Evolutionary conservation across 2,329 filamentous ascomycete genomes (phyloP).

Genomic region (Fusarium sp.): DNA sequence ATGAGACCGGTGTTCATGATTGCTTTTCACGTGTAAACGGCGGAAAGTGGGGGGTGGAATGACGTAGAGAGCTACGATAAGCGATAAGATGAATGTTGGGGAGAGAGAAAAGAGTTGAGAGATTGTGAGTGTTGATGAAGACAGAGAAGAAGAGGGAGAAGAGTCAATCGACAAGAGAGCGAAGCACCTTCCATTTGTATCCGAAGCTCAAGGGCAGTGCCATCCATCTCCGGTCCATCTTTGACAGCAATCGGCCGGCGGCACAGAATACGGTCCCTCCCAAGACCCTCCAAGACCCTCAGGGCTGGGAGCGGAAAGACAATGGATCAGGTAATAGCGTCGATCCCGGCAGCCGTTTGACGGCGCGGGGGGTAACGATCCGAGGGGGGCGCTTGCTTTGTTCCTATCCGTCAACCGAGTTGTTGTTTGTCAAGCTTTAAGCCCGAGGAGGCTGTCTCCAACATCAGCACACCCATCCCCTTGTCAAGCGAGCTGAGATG

Average conservation of each 20-base stretch:
- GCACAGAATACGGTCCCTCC: constrained; percentile 21
- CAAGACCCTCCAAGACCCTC: constrained; percentile 12
- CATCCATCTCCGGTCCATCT: constrained; percentile 32
- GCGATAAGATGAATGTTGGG: constrained; percentile 22
- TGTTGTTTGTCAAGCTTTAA: constrained; percentile 34
- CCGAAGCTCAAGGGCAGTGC: constrained; percentile 25
- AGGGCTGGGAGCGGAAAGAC: constrained; percentile 31
- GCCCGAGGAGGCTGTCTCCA: not conserved
- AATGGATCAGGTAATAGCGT: constrained; percentile 47
- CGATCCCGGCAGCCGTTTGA: constrained; percentile 21
- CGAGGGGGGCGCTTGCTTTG: constrained; percentile 2
- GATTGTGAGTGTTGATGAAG: constrained; percentile 9
- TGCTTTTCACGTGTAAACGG: constrained; percentile 37
- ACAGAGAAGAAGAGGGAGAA: constrained; percentile 13
- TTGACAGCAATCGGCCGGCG: constrained; percentile 48
- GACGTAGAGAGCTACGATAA: constrained; percentile 45
- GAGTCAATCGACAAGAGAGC: constrained; percentile 9
- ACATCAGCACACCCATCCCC: constrained; percentile 7
- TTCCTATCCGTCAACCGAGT: constrained; percentile 6
- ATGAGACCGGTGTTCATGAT: constrained; percentile 69
- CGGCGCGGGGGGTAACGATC: constrained; percentile 37
- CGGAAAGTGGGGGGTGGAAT: constrained; percentile 41
- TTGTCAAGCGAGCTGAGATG: not conserved
- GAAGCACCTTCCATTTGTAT: constrained; percentile 43
- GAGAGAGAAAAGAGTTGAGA: not conserved